Percentiles rank a stretch among this genome's conserved stretches.
Evolutionary conservation across 140 eudicot species (phyloP).

Genomic region (Erigeron philadelphicus): DNA sequence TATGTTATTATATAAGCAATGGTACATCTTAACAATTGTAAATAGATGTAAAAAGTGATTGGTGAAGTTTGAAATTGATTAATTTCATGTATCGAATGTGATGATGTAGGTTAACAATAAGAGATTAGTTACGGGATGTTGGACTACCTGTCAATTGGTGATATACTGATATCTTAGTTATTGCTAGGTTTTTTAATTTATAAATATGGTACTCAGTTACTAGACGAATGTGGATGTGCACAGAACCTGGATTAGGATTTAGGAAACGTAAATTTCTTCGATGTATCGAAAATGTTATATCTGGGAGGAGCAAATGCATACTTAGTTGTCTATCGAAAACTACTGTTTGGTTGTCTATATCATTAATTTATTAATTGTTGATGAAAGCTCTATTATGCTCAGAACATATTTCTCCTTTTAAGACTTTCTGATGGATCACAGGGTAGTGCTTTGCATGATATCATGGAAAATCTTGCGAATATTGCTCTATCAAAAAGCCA

Average conservation of each 20-base stretch:
- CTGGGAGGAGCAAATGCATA: background rate
- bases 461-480: constrained; percentile 48
- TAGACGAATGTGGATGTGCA: background rate
- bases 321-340: background rate
- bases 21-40: background rate
- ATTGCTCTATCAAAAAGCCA: constrained; percentile 38
- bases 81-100: background rate
- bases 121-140: too few species aligned
- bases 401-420: background rate
- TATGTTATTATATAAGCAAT: background rate
- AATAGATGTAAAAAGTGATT: background rate
- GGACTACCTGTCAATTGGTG: constrained; percentile 4
- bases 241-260: background rate
- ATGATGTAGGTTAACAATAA: background rate
- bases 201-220: background rate
- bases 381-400: constrained; percentile 2
- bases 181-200: background rate
- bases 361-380: constrained; percentile 9
- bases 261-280: background rate
- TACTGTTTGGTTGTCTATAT: constrained; percentile 8
- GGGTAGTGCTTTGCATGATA: constrained; percentile 77
- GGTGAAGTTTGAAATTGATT: constrained; percentile 1
- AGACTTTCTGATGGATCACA: constrained; percentile 36
- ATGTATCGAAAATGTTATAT: background rate
- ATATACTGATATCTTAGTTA: constrained; percentile 2